Conservation (phyloP, 1,284 basidiomycete genomes). For the Fomitopsis schrenkii region DNA sequence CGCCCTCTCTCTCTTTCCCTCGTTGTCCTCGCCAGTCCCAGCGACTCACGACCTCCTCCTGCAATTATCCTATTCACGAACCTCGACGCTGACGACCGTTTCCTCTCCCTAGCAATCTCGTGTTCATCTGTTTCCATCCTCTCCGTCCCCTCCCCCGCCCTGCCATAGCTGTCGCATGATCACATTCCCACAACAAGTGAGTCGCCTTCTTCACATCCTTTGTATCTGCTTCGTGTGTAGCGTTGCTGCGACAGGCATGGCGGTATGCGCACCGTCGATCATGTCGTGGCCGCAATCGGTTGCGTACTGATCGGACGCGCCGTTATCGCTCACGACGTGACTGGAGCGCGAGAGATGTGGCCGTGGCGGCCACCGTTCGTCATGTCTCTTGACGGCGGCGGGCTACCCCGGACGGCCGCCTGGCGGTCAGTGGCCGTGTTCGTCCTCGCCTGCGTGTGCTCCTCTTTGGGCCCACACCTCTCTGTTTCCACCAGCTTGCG, state of each 20-base stretch:
- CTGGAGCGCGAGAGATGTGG: constrained; percentile 10
- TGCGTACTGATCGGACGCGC: constrained; percentile 21
- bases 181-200: constrained; percentile 33
- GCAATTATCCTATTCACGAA: constrained; percentile 21
- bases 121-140: constrained; percentile 16
- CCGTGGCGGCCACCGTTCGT: not conserved
- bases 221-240: not conserved
- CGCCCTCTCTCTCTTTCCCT: constrained; percentile 28
- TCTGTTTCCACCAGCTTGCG: not conserved
- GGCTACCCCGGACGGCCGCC: not conserved
- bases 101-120: constrained; percentile 24
- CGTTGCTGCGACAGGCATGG: not conserved
- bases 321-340: constrained; percentile 14
- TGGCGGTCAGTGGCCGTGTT: not conserved
- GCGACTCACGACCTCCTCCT: constrained; percentile 21
- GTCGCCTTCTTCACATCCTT: constrained; percentile 19
- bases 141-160: constrained; percentile 25
- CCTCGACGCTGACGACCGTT: constrained; percentile 19
- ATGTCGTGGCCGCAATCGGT: not conserved
- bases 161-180: constrained; percentile 31
- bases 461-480: not conserved
- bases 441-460: not conserved
- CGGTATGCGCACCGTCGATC: not conserved
- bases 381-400: not conserved
- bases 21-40: constrained; percentile 30